Base-by-base conservation (phyloP, 1,139 yeast species). In the Nakaseomyces delphensis region DNA sequence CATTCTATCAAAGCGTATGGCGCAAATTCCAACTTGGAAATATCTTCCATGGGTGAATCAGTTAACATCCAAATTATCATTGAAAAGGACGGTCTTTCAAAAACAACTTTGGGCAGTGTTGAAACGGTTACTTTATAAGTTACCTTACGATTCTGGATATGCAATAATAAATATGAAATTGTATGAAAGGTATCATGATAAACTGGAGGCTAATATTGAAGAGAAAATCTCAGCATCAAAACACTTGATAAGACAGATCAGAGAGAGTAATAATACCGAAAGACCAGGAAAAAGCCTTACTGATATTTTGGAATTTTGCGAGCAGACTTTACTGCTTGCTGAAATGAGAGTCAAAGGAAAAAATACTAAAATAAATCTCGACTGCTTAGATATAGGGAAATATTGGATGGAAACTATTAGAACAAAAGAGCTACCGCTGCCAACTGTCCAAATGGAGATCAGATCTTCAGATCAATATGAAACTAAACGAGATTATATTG, bases 1-100 rank as follows among this genome's bases (percentile, higher is more conserved):
- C 3, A 46, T 52, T 5, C 60, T 73, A 3, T 47, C 53, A n/a
- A 48, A 60, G 0, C 64, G 69, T 14, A 59, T 73, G 3, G 50
- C 58, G 2, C 43, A 44, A 0, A 64, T 85, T 24, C 82, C 94
- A 0, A 68, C 74, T 16, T 67, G 69, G 53, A 79, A 79, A 52
- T 73, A 86, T 44, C 69, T 85, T 3, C 76, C 86, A 0, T 87
- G 96, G 95, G 69, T 81, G 37, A 79, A 84, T 45, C 98, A 91
- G 57, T 68, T 91, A 38, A 71, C 85, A 4, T 85, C 97, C 0
- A 69, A 95, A 45, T 60, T 89, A 18, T 66, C 77, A 0, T 62
- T 62, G 30, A 82, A 75, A 18, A 45, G 53, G 0, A 55, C 70
- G 5, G 53, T 49, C 0, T 87, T 86, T 53, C 96, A 86, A 54